Conservation (phyloP, 495 filamentous ascomycete species). For the Opeltia flavorubescens region DNA sequence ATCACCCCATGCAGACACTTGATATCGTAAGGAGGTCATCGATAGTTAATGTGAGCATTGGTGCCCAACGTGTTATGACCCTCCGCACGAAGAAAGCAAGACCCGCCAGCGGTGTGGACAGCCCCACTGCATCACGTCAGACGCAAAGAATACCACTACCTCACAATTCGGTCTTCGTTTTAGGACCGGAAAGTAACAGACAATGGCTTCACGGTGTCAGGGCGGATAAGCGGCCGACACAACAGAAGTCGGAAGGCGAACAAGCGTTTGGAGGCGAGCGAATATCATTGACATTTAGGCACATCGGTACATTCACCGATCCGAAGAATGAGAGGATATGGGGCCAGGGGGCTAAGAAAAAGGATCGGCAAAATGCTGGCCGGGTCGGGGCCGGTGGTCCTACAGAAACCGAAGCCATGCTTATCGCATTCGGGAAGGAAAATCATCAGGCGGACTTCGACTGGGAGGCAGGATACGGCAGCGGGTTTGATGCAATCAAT, state of each 20-base stretch:
- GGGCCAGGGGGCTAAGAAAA: conserved; percentile 77
- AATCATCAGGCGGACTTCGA: conserved; percentile 64
- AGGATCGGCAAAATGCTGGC: conserved; percentile 41
- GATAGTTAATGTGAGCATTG: conserved; percentile 87
- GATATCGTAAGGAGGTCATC: conserved; percentile 70
- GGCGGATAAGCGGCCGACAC: conserved; percentile 59
- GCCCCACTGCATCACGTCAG: conserved; percentile 23
- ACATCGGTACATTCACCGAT: conserved; percentile 74
- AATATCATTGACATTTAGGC: conserved; percentile 85
- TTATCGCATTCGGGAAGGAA: conserved; percentile 72
- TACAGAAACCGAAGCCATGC: conserved; percentile 43
- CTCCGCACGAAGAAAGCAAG: conserved; percentile 64
- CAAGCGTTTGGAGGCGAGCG: conserved; percentile 57
- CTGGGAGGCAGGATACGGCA: conserved; percentile 67
- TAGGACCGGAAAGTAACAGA: conserved; percentile 70
- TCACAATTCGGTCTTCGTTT: conserved; percentile 74
- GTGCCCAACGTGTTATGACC: conserved; percentile 81
- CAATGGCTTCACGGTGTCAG: conserved; percentile 84
- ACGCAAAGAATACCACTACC: conserved; percentile 62
- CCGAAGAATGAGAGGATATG: conserved; percentile 53
- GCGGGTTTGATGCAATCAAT: conserved; percentile 80
- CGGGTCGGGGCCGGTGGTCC: conserved; percentile 55
- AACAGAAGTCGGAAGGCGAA: conserved; percentile 55
- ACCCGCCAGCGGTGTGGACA: conserved; percentile 15
- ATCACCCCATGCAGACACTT: conserved; percentile 37